These are phyloP conservation scores for Solanum commersonii DNA, from an alignment of 257 asterid species.

Conservation along the genomic window DNA sequence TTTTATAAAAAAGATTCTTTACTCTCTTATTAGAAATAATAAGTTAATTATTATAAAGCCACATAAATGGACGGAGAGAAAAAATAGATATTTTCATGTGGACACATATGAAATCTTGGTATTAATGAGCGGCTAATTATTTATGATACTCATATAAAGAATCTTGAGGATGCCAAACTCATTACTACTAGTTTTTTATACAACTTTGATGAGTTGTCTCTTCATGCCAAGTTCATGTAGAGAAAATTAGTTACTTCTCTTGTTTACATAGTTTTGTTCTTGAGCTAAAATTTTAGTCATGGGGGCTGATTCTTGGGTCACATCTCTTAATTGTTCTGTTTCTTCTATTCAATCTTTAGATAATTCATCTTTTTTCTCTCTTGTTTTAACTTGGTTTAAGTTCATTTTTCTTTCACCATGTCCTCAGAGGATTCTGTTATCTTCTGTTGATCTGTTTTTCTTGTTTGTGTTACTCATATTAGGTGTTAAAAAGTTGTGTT, in stretches of 20 bases:
- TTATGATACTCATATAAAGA: neutral
- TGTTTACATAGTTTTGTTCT: neutral
- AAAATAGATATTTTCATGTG: neutral
- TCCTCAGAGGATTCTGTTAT: conserved; percentile 34
- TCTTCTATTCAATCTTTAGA: conserved; percentile 18
- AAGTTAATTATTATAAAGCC: no score
- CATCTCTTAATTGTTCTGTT: conserved; percentile 33
- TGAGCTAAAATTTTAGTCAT: conserved; percentile 6
- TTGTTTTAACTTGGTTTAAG: conserved; percentile 14
- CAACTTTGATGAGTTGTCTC: neutral
- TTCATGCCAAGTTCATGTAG: neutral
- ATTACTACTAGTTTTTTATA: no score
- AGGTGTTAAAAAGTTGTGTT: conserved; percentile 16
- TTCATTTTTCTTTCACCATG: conserved; percentile 49
- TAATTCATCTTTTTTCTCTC: conserved; percentile 6
- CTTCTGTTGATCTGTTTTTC: conserved; percentile 27
- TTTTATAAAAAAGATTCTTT: no score
- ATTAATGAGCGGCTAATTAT: neutral
- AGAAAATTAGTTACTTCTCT: neutral
- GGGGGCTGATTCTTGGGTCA: conserved; percentile 23
- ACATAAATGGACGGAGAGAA: no score
- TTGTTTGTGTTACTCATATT: conserved; percentile 13
- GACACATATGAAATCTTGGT: neutral
- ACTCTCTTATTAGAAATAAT: no score
- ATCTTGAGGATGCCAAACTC: neutral